These are phyloP conservation scores for Aphelidium insulamus DNA, from an alignment of 371 early-diverging fungal genomes.

Conservation along the genomic window DNA sequence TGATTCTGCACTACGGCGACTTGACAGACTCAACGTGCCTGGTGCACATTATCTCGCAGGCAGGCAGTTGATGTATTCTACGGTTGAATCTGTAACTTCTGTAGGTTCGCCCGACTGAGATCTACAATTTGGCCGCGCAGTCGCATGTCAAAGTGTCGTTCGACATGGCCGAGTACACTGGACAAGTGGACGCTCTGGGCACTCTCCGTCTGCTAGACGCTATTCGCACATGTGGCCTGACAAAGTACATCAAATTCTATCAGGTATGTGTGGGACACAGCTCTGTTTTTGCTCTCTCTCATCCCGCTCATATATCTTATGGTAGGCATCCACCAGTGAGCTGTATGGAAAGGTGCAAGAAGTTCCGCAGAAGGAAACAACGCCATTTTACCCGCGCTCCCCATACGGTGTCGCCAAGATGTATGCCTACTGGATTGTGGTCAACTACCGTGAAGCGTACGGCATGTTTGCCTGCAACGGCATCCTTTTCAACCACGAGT, in stretches of 20 bases:
- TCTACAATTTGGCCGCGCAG: constrained; percentile 55
- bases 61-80: constrained; percentile 2
- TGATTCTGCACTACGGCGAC: constrained; percentile 66
- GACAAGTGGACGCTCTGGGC: constrained; percentile 63
- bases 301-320: not conserved
- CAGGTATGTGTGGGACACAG: constrained; percentile 16
- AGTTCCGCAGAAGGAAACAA: constrained; percentile 57
- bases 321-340: constrained; percentile 46
- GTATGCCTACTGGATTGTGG: constrained; percentile 58
- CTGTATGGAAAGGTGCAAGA: constrained; percentile 61
- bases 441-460: constrained; percentile 66
- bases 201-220: constrained; percentile 60
- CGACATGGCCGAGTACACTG: constrained; percentile 72
- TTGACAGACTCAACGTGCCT: constrained; percentile 60
- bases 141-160: constrained; percentile 73
- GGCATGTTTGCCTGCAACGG: constrained; percentile 64
- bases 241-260: constrained; percentile 48
- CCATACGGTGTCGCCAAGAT: constrained; percentile 69
- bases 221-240: constrained; percentile 50
- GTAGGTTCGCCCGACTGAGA: constrained; percentile 52
- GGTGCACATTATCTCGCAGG: constrained; percentile 48
- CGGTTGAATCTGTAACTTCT: too few species aligned
- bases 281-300: not conserved
- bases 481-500: constrained; percentile 69
- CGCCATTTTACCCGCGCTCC: constrained; percentile 67